These are phyloP conservation scores for Erythrophleum fordii DNA, from an alignment of 306 rosid species.

Conservation along the genomic window DNA sequence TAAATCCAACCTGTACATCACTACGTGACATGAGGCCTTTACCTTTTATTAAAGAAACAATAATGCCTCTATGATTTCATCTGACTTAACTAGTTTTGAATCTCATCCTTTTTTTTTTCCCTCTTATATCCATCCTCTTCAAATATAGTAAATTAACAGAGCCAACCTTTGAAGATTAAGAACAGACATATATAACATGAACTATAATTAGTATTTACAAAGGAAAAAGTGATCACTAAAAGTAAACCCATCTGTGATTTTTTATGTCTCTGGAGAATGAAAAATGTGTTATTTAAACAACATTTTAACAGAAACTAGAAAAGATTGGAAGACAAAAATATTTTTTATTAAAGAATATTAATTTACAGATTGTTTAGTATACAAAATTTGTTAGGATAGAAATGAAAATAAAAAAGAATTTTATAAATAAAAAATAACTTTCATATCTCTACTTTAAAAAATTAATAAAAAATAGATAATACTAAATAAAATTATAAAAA, in stretches of 20 bases:
- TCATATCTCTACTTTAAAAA: too few relatives aligned
- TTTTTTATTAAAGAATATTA: too few relatives aligned
- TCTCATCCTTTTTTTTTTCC: background rate
- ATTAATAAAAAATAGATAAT: too few relatives aligned
- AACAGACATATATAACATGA: background rate
- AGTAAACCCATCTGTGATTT: background rate
- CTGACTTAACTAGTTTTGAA: background rate
- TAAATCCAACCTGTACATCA: conserved; percentile 10
- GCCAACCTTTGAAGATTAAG: background rate
- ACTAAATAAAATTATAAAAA: too few relatives aligned
- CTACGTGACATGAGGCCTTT: background rate
- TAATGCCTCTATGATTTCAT: background rate
- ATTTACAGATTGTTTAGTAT: too few relatives aligned
- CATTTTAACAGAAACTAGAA: too few relatives aligned
- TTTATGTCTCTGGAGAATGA: background rate
- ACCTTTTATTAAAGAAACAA: background rate
- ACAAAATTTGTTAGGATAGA: too few relatives aligned
- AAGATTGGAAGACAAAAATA: too few relatives aligned
- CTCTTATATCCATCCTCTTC: background rate
- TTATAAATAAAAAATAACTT: too few relatives aligned
- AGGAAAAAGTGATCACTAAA: background rate
- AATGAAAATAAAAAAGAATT: too few relatives aligned
- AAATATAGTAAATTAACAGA: background rate
- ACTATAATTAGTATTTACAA: background rate
- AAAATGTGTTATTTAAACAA: too few relatives aligned